These are phyloP conservation scores for Claviceps digitariae DNA, from an alignment of 2,329 filamentous ascomycete species.

Conservation along the genomic window DNA sequence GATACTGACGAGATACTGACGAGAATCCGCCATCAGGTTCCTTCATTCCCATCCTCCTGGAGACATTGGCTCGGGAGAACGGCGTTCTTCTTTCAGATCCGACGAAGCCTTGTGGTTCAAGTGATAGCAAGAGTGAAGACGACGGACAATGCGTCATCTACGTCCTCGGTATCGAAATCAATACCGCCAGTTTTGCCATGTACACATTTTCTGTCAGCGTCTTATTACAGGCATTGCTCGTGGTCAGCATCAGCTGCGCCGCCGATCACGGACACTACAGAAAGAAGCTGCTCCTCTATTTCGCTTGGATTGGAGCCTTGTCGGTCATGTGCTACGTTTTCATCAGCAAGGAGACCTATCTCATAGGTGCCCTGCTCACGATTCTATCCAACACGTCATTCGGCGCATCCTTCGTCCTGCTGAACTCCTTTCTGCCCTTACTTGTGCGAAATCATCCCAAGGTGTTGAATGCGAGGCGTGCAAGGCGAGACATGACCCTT, in stretches of 20 bases:
- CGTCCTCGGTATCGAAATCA: constrained; percentile 73
- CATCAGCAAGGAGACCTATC: constrained; percentile 59
- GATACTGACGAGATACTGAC: background rate
- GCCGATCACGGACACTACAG: constrained; percentile 89
- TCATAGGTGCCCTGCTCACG: constrained; percentile 71
- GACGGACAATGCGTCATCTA: constrained; percentile 68
- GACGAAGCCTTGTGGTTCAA: constrained; percentile 58
- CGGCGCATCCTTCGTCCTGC: constrained; percentile 83
- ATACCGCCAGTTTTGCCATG: constrained; percentile 95
- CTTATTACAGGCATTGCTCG: constrained; percentile 72
- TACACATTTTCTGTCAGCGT: constrained; percentile 95
- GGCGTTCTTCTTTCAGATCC: constrained; percentile 74
- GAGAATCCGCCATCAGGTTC: constrained; percentile 45
- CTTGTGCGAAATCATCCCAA: constrained; percentile 74
- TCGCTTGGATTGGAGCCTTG: constrained; percentile 68
- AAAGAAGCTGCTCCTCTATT: constrained; percentile 75
- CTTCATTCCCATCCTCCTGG: constrained; percentile 90
- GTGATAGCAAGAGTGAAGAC: constrained; percentile 37
- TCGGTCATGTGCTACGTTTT: constrained; percentile 83
- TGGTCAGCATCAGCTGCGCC: constrained; percentile 91
- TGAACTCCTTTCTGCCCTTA: constrained; percentile 90
- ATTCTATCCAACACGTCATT: constrained; percentile 90
- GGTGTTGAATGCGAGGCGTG: constrained; percentile 18
- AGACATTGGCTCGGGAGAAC: constrained; percentile 84
- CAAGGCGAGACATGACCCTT: constrained; percentile 14